Evolutionary conservation across 2,329 filamentous ascomycete genomes (phyloP), one percentile per base, ranked within the genome.

Genomic region (Phoma herbarum): DNA sequence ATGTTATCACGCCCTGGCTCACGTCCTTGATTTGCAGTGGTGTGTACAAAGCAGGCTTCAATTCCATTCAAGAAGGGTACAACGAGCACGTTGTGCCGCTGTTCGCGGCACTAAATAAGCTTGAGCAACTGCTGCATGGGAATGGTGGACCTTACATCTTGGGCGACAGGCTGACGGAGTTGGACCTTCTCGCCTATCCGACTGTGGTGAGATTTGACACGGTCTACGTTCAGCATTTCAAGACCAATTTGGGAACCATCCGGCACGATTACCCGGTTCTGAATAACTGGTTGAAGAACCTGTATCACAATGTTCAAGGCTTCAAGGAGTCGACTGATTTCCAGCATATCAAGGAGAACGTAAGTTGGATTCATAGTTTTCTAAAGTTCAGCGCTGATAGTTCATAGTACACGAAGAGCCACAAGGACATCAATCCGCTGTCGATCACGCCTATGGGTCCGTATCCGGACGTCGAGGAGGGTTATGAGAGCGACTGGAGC

Each of bases 291-390:
- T 63, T 89, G 62, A 85, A 82, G 73, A 80, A 80, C 31, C 68
- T 87, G 69, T 88, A 88, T 74, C 87, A 83, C 81, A 82, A 84
- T 57, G 79, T 84, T 1, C 66, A 75, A 18, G 85, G 81, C 0
- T 86, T 86, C 60, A 80, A 72, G 57, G 83, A 85, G 64, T 86
- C 84, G 16, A 90, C 87, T 0, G 79, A 90, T 61, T 90, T 90
- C 63, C 82, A 76, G 61, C 87, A 90, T 66, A 90, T 90, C 70
- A 90, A 90, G 75, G 87, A 90, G 71, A 89, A 87, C 61, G 76
- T 78, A 46, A 70, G 77, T 71, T 10, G 9, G 6, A 16, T 10
- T 9, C 12, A 31, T 29, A 44, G 48, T 20, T 23, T n/a, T 50
- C 16, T 12, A 12, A 14, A 1, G 39, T 25, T 11, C 20, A 20